These are phyloP conservation scores for Termitomyces sp. DNA, from an alignment of 768 basidiomycete species.

Conservation along the genomic window DNA sequence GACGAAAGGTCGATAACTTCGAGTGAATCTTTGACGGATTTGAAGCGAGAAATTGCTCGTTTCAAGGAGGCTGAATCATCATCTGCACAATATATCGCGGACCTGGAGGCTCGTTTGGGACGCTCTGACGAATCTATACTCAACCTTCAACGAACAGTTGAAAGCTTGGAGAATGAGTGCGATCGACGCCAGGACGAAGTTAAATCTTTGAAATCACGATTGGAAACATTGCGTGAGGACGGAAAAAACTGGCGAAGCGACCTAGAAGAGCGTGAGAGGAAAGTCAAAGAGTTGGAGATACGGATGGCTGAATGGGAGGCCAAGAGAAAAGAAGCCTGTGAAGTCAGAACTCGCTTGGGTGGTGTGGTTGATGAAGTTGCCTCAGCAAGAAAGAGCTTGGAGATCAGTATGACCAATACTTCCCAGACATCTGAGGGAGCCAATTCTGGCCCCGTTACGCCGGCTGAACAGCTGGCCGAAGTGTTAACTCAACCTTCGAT, in stretches of 20 bases:
- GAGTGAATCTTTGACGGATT: conserved; percentile 73
- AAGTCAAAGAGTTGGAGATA: conserved; percentile 68
- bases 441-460: conserved; percentile 19
- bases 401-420: conserved; percentile 35
- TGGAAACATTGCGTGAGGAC: conserved; percentile 65
- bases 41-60: conserved; percentile 75
- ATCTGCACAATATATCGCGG: conserved; percentile 74
- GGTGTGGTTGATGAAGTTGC: conserved; percentile 66
- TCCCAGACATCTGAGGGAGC: conserved; percentile 8
- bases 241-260: conserved; percentile 81
- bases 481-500: conserved; percentile 22
- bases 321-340: conserved; percentile 61
- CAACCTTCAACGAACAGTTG: conserved; percentile 62
- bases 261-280: conserved; percentile 76
- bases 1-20: conserved; percentile 76
- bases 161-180: conserved; percentile 70
- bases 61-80: conserved; percentile 73
- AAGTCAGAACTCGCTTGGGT: conserved; percentile 61
- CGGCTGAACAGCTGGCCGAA: conserved; percentile 20
- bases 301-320: conserved; percentile 77
- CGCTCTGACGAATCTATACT: conserved; percentile 76
- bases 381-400: conserved; percentile 61
- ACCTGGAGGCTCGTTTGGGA: conserved; percentile 77
- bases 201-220: conserved; percentile 59
- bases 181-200: conserved; percentile 71